Evolutionary conservation across 345 rosid genomes (phyloP), one percentile per base, ranked within the genome.

Genomic region (Kernera saxatilis): DNA sequence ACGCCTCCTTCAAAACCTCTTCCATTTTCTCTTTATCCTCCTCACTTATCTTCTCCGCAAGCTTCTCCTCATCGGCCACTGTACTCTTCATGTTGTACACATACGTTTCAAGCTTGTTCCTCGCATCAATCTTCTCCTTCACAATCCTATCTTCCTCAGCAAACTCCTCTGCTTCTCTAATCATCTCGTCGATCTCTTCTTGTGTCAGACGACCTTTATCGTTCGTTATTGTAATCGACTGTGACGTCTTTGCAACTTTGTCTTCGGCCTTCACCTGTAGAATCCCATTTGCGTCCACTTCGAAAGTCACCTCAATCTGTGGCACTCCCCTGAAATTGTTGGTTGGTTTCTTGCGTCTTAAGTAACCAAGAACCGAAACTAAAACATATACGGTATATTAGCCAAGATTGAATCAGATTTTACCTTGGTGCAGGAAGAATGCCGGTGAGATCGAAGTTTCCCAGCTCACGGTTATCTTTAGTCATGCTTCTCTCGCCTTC

Each of bases 381-480:
- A 26, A 33, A 70, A 18, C 23, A 14, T 3, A 46, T 17, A 6
- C 12, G 19, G 26, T 45, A 4, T n/a, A 1, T 5, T 7, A 10
- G 25, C 21, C 43, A 39, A 22, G 5, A 35, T 41, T 36, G 55
- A 7, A 13, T 33, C 5, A 17, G 19, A 2, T 15, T 36, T 66
- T 63, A 85, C 87, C 86, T 79, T 6, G 88, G 88, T 52, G 88
- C 87, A 15, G 88, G 87, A 53, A 82, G 80, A 56, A 86, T 81
- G 37, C 91, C 88, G 0, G 79, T 68, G 6, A 86, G 72, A 54
- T 80, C 85, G 21, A 86, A 86, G 21, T 56, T 78, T 17, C 87
- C 87, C 7, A 86, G 88, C 74, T 81, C 82, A 79, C 8, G 83
- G 58, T 80, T 77, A 54, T 84, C 91, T 72, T 83, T 83, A 0